Percentiles rank a stretch among this genome's conserved stretches.
phyloP scores from a whole-genome alignment of 1,284 basidiomycete species.

The Sporisorium iseilematis-ciliati region DNA sequence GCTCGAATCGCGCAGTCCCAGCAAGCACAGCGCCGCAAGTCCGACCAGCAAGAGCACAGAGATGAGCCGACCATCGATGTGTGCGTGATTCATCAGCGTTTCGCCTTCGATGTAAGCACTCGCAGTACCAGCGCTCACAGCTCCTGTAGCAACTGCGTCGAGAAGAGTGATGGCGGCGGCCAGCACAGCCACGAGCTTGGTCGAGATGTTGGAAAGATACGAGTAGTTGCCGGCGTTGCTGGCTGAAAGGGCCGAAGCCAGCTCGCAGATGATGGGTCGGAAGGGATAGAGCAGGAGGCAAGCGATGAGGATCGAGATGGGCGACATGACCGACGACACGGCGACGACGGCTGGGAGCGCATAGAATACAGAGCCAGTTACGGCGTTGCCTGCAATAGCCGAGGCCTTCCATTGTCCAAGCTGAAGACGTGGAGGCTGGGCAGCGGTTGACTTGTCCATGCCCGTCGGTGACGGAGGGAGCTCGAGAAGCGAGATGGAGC shows the following conservation, averaged over 20 bases:
- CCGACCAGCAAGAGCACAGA: conserved; percentile 50
- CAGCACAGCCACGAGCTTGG: conserved; percentile 47
- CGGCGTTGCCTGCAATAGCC: conserved; percentile 58
- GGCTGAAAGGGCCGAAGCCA: conserved; percentile 45
- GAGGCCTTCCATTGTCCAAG: conserved; percentile 55
- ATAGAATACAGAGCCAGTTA: conserved; percentile 60
- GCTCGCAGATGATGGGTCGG: conserved; percentile 56
- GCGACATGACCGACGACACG: conserved; percentile 50
- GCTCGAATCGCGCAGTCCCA: conserved; percentile 52
- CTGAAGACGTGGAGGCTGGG: conserved; percentile 9
- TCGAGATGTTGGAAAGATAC: conserved; percentile 52
- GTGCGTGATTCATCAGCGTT: conserved; percentile 3
- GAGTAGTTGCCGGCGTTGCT: conserved; percentile 55
- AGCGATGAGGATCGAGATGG: conserved; percentile 57
- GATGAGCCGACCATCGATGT: conserved; percentile 35
- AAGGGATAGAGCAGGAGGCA: conserved; percentile 56
- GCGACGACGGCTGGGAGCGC: conserved; percentile 57
- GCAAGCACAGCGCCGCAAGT: conserved; percentile 34
- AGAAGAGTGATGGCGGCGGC: conserved; percentile 55
- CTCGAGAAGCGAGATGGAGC: conserved; percentile 57
- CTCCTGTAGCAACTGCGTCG: conserved; percentile 57
- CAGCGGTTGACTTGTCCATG: neutral
- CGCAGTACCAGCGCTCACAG: conserved; percentile 54
- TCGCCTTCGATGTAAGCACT: conserved; percentile 52
- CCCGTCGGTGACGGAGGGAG: conserved; percentile 18